Base-by-base conservation (phyloP, 2,329 filamentous ascomycete species). In the Alternaria angustiovoidea region DNA sequence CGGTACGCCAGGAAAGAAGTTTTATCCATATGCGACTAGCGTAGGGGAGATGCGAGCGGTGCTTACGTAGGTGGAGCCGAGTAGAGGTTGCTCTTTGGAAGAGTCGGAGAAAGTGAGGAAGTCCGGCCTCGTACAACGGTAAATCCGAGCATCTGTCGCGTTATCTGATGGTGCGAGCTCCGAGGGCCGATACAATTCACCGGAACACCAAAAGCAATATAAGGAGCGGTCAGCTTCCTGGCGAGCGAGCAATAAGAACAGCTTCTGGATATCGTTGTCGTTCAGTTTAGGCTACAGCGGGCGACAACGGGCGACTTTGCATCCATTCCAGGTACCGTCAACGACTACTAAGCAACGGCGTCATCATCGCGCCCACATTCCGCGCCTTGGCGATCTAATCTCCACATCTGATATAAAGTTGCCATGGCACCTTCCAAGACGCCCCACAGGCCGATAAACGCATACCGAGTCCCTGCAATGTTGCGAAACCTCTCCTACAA, bases 401-500 rank as follows among this genome's bases (percentile, higher is more conserved):
- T 66, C 72, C 69, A 73, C 65, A 75, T 75, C 75, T 68, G 69
- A 75, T 75, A 66, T 66, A 64, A 66, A 71, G 66, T 41, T 46
- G 9, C 20, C 24, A 75, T 75, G 73, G 47, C 60, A 34, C 61
- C 62, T 41, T 47, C 63, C 30, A 66, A 72, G 34, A 60, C 70
- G 22, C 61, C 62, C 18, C 54, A 62, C 57, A 70, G 69, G 59
- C 68, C 74, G 30, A 59, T 72, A 8, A 72, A 72, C 57, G 70
- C 72, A n/a, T 78, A 77, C 64, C 73, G 67, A 57, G 78, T 79
- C 67, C 72, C 76, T 51, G 72, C 76, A 11, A 72, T 75, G 38
- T 59, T 79, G 24, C 75, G 72, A 44, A 78, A 76, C 59, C 67
- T 79, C 20, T 77, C 75, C 41, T 77, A 79, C 64, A 77, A 75